phyloP scores from a whole-genome alignment of 2,329 filamentous ascomycete genomes.

The Calonectria pseudoturangicola region DNA sequence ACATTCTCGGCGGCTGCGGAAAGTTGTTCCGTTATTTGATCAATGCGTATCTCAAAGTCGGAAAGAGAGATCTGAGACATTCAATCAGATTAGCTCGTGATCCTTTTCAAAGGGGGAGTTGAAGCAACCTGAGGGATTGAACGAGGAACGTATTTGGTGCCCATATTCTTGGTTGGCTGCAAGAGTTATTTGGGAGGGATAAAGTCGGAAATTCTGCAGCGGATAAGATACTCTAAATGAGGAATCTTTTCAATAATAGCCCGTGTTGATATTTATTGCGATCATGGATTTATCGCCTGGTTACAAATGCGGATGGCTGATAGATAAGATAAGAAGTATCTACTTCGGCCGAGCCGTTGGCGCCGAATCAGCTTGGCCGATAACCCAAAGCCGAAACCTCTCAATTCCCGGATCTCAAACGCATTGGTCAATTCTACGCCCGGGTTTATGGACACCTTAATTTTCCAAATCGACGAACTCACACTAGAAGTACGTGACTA shows the following conservation, averaged over 20 bases:
- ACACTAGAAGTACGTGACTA: too few species aligned
- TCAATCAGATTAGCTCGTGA: not conserved
- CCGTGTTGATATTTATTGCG: not conserved
- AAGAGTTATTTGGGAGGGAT: not conserved
- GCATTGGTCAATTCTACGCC: too few species aligned
- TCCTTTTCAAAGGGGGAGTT: too few species aligned
- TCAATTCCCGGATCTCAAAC: too few species aligned
- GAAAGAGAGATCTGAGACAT: conserved; percentile 1
- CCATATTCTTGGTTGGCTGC: not conserved
- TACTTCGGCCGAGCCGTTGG: not conserved
- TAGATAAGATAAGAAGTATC: not conserved
- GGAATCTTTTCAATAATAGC: not conserved
- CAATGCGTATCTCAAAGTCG: conserved; percentile 1
- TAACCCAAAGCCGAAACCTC: too few species aligned
- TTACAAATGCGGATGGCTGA: too few species aligned
- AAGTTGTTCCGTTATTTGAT: not conserved
- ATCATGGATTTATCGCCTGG: not conserved
- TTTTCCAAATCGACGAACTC: too few species aligned
- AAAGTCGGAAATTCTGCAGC: too few species aligned
- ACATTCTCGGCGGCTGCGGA: conserved; percentile 6
- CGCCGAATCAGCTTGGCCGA: too few species aligned
- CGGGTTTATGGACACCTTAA: too few species aligned
- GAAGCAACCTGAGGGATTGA: conserved; percentile 1
- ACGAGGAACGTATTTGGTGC: not conserved
- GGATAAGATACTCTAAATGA: too few species aligned